Evolutionary conservation across 75 land plant species (phyloP).

Genomic region (Isoetes taiwanensis): DNA sequence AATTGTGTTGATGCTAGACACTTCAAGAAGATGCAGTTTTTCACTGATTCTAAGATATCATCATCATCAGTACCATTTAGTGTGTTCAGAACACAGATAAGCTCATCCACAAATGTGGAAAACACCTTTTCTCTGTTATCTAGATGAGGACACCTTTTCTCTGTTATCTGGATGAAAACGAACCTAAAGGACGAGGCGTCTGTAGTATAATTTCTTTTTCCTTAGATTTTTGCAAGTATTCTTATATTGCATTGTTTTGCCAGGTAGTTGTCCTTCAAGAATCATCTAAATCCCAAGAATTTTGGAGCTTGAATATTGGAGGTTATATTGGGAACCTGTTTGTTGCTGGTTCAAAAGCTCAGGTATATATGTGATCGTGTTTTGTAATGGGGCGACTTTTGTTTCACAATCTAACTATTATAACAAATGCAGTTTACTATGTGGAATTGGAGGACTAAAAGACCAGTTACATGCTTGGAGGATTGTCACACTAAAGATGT

Average conservation of each 20-base stretch:
- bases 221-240: constrained; percentile 11
- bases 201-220: too few relatives aligned
- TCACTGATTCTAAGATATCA: constrained; percentile 71
- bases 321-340: constrained; percentile 54
- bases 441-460: constrained; percentile 89
- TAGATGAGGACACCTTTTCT: too few relatives aligned
- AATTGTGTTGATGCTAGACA: not conserved
- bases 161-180: constrained; percentile 54
- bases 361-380: constrained; percentile 29
- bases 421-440: constrained; percentile 42
- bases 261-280: constrained; percentile 54
- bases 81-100: constrained; percentile 62
- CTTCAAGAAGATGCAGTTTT: constrained; percentile 9
- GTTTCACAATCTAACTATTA: not conserved
- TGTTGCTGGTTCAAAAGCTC: constrained; percentile 65
- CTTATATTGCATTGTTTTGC: not conserved
- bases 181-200: constrained; percentile 52
- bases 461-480: constrained; percentile 64
- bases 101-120: constrained; percentile 89
- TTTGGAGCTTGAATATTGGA: constrained; percentile 70
- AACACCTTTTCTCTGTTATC: constrained; percentile 55
- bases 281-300: constrained; percentile 40
- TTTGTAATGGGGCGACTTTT: not conserved
- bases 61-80: constrained; percentile 70
- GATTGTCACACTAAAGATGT: constrained; percentile 95